Evolutionary conservation across 192 early-diverging fungal genomes (phyloP), one percentile per base, ranked within the genome.

Genomic region (Entomortierella lignicola): DNA sequence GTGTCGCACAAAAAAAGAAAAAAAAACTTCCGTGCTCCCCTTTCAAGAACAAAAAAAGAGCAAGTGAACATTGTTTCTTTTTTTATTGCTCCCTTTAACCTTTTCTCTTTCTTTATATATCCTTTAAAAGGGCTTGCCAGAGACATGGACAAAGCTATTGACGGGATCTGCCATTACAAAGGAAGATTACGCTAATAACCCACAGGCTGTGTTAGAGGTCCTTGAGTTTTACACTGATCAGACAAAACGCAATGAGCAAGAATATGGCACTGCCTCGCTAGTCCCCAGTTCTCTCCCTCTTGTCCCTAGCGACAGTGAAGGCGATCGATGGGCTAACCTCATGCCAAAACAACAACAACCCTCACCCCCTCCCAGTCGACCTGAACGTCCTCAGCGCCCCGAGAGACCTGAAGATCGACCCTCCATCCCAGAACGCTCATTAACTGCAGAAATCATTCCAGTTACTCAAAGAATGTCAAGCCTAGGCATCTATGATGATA

Each of bases 211-310:
- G 37, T 81, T 99, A 21, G 97, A 98, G 73, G 97, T 97, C 31
- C 86, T 99, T 30, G 97, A 98, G 81, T 99, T 99, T 67, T 99
- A 99, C 87, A 96, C 97, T 26, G 97, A 96, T 75, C 90, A 94
- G 74, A 83, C 85, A 25, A 85, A 86, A 57, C 71, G 86, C 25
- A 86, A 89, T 26, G 81, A 83, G 53, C 82, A 82, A 52, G 87
- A 85, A 63, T 89, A 86, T 39, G 88, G 85, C 8, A 62, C 71
- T 1, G 80, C 86, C 11, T 57, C 77, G n/a, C 48, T 85, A 39
- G 57, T 70, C 4, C 75, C 75, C 48, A 41, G 30, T 32, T 26
- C 42, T 47, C 68, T 79, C 1, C 77, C 82, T 23, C 52, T 70
- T 7, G 52, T 67, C n/a, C 82, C 82, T 2, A 71, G 47, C 18